Conservation (phyloP, 1,284 basidiomycete species). For the Leccinum proliferum region DNA sequence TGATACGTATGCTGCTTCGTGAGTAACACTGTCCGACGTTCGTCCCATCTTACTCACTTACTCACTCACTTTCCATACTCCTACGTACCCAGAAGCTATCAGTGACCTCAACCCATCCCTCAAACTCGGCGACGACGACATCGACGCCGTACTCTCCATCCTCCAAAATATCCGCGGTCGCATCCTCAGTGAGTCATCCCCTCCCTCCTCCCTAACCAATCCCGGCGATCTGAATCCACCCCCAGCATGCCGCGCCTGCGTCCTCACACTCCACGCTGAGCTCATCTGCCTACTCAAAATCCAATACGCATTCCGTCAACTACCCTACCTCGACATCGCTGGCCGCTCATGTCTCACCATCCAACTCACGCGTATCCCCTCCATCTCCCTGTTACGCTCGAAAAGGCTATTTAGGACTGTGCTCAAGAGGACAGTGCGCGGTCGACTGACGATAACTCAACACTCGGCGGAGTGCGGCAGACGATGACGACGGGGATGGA, state of each 20-base stretch:
- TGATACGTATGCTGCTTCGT: slow-evolving; percentile 72
- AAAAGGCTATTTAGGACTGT: slow-evolving; percentile 52
- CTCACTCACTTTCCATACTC: background rate
- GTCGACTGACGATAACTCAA: background rate
- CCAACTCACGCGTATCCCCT: slow-evolving; percentile 76
- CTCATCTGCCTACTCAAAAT: slow-evolving; percentile 72
- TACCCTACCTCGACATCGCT: slow-evolving; percentile 75
- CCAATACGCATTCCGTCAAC: slow-evolving; percentile 67
- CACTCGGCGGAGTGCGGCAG: slow-evolving; percentile 2
- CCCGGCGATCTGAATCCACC: slow-evolving; percentile 2
- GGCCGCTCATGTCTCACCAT: slow-evolving; percentile 75
- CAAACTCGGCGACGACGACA: slow-evolving; percentile 65
- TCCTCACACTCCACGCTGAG: slow-evolving; percentile 69
- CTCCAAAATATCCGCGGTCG: slow-evolving; percentile 62
- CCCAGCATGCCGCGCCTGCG: slow-evolving; percentile 68
- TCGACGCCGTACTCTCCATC: slow-evolving; percentile 55
- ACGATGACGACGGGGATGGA: slow-evolving; percentile 10
- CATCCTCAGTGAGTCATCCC: slow-evolving; percentile 50
- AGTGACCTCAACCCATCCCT: slow-evolving; percentile 70
- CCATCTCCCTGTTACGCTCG: slow-evolving; percentile 70
- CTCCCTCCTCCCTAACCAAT: background rate
- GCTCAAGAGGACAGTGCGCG: slow-evolving; percentile 18
- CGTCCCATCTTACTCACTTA: background rate
- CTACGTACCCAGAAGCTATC: slow-evolving; percentile 42
- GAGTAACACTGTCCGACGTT: slow-evolving; percentile 24